Percentiles rank a stretch among this genome's conserved stretches.
Conservation (phyloP, 179 eudicot genomes). For the Corrigiola litoralis region DNA sequence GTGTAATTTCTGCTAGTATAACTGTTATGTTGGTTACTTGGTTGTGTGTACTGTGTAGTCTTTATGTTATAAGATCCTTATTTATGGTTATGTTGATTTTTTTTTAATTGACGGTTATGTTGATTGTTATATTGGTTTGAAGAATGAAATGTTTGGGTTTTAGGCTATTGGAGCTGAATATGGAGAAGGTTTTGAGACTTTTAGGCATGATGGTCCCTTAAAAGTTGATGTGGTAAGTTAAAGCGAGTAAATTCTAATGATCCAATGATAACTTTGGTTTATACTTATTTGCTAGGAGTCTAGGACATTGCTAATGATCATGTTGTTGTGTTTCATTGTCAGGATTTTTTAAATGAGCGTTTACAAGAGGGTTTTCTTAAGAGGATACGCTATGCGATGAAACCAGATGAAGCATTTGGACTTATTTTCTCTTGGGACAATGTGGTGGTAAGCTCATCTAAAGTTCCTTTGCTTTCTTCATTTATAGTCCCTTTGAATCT, state of each 20-base stretch:
- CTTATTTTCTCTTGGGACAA: slow-evolving; percentile 97
- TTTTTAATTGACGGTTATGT: neutral
- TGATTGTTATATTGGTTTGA: neutral
- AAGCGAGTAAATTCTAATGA: neutral
- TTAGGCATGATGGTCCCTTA: slow-evolving; percentile 82
- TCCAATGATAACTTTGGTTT: neutral
- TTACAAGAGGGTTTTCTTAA: slow-evolving; percentile 84
- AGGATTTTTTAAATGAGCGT: slow-evolving; percentile 88
- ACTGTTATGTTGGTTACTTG: too few species aligned
- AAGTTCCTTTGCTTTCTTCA: neutral
- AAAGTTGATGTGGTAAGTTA: slow-evolving; percentile 88
- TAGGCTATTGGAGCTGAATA: slow-evolving; percentile 98
- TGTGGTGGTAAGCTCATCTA: slow-evolving; percentile 59
- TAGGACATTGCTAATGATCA: neutral
- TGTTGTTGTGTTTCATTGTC: neutral
- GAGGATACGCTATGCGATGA: slow-evolving; percentile 92
- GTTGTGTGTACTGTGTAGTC: neutral
- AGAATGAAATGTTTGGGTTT: slow-evolving; percentile 4
- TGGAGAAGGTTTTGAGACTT: slow-evolving; percentile 97
- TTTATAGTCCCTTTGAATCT: neutral
- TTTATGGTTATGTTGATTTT: neutral
- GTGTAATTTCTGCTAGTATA: too few species aligned
- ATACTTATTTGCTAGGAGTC: neutral
- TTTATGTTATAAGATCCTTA: neutral
- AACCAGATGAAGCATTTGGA: slow-evolving; percentile 97